Base-by-base conservation (phyloP, 257 asterid species). In the Schizonepeta tenuifolia region DNA sequence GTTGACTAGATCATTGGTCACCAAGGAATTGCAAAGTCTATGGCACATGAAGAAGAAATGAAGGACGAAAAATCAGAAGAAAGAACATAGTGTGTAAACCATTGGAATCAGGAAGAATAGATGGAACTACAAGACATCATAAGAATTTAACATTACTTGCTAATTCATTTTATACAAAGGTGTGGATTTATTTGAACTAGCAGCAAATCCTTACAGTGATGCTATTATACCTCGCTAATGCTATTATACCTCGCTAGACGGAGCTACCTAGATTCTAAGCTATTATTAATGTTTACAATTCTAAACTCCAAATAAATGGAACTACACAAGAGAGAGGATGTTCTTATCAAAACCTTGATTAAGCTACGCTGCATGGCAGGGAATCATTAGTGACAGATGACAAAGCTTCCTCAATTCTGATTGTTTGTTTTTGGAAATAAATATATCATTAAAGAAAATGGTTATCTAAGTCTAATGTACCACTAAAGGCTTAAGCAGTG, bases 1-100 rank as follows among this genome's bases (percentile, higher is more conserved):
- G 65, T 72, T 65, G 64, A 75, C 75, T 31, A 31, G 71, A 67
- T 65, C 72, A 69, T 62, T 40, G 43, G 6, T 86, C 87, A 86
- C 87, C 87, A 86, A 55, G 87, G 91, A 69, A 70, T 72, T 14
- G 87, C 91, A 74, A 77, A 82, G 65, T 82, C 91, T 86, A 76
- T 54, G 78, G 56, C 64, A 78, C 57, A 73, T 4, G 65, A n/a
- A 81, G 68, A 64, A 73, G 61, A 75, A 70, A 75, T 28, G 71
- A 74, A 43, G 28, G 59, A 33, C 2, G 67, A 64, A 74, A n/a
- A 55, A 75, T 75, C 80, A 77, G 88, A 70, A 51, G 54, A 71
- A 61, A 26, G 44, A 43, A 47, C 22, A 64, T 20, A 5, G 6
- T 57, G 53, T 17, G 15, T 17, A 14, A 31, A 14, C 33, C 54